Evolutionary conservation across 805 yeast species (phyloP), one percentile per base, ranked within the genome.

Genomic region (Blastobotrys chiropterorum): DNA sequence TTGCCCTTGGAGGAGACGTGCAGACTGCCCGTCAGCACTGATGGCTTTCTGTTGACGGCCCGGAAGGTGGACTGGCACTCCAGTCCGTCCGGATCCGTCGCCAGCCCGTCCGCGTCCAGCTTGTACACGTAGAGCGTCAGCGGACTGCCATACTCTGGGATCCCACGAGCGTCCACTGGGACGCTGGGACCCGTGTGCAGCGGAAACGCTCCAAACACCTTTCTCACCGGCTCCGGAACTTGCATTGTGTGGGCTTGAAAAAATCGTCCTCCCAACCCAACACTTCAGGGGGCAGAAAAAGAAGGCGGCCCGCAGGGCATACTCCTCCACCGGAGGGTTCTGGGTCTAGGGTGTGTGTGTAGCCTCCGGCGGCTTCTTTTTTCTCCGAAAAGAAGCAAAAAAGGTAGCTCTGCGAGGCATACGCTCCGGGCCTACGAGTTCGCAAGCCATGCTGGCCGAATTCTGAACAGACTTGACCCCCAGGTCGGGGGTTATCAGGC

Each of bases 161-260:
- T 21, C 7, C 46, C 15, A 40, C 47, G 14, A 56, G 46, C 13
- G 47, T 50, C 14, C 21, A 46, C 15, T 56, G 47, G 8, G 60
- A 48, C 13, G 50, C 59, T 54, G 30, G 56, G n/a, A n/a, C n/a
- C n/a, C 14, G 60, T 54, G 7, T 46, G 47, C 44, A 68, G 51
- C 2, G 72, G 72, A 44, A 68, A 68, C 38, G 31, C 20, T 47
- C 67, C 69, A 50, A 68, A 67, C n/a, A 66, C 50, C 30, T 46
- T 49, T 38, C 60, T 54, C 2, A 67, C 61, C 0, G 59, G 56
- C 19, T 45, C 58, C 0, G 72, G 72, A 2, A 68, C 66, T 44
- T 50, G 56, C 63, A 30, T 17, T 45, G 38, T 6, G 15, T 7
- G n/a, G n/a, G n/a, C n/a, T n/a, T n/a, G n/a, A n/a, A n/a, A n/a